Conservation (phyloP, 2,329 filamentous ascomycete genomes). For the Alternaria burnsii region DNA sequence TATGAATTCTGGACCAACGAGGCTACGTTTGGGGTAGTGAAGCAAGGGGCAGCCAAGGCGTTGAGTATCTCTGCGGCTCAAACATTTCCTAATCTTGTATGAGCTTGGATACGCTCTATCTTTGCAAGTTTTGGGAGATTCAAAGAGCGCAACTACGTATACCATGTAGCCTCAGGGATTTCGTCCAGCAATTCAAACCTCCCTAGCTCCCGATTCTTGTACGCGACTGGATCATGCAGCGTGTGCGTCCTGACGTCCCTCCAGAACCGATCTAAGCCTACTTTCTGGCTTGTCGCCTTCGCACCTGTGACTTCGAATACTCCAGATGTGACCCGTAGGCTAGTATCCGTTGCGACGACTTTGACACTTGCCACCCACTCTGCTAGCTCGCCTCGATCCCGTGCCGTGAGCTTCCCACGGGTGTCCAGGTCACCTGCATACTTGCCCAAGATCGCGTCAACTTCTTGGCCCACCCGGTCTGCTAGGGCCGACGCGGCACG, state of each 20-base stretch:
- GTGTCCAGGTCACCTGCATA: constrained; percentile 46
- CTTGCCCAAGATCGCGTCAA: constrained; percentile 58
- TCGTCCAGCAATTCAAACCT: constrained; percentile 65
- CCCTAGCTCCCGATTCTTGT: constrained; percentile 71
- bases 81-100: neutral
- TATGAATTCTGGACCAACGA: constrained; percentile 20
- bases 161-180: constrained; percentile 68
- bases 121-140: neutral
- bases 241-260: constrained; percentile 72
- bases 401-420: constrained; percentile 58
- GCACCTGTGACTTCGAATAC: constrained; percentile 72
- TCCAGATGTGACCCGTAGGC: constrained; percentile 65
- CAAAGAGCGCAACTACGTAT: constrained; percentile 56
- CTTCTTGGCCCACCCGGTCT: constrained; percentile 62
- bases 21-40: constrained; percentile 2
- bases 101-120: neutral
- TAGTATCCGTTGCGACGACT: constrained; percentile 68
- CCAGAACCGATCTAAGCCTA: constrained; percentile 72
- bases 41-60: neutral
- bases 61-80: neutral
- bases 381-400: constrained; percentile 66
- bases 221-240: constrained; percentile 72
- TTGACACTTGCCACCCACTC: constrained; percentile 71
- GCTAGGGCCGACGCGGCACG: constrained; percentile 67
- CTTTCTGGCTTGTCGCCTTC: constrained; percentile 64